These are phyloP conservation scores for Coniochaeta hoffmannii DNA, from an alignment of 2,329 filamentous ascomycete genomes.

Conservation along the genomic window DNA sequence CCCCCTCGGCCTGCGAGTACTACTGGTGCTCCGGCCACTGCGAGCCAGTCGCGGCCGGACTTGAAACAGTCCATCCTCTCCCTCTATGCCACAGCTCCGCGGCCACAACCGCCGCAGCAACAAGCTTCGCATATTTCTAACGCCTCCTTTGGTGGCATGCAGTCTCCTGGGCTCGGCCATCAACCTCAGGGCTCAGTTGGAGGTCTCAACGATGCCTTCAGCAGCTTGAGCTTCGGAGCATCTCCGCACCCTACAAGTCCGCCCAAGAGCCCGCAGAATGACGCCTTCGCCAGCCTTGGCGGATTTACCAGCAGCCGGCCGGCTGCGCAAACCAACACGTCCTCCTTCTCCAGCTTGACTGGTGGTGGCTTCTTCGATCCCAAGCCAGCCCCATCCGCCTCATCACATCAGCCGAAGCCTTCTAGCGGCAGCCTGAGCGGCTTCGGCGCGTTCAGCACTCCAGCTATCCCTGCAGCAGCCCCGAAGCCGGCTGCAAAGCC, in stretches of 20 bases:
- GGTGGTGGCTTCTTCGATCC: slow-evolving; percentile 81
- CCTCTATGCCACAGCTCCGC: slow-evolving; percentile 78
- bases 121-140: slow-evolving; percentile 49
- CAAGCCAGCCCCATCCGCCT: slow-evolving; percentile 49
- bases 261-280: slow-evolving; percentile 27
- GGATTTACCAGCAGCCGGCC: slow-evolving; percentile 23
- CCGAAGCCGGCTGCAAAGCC: slow-evolving; percentile 27
- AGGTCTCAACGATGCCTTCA: slow-evolving; percentile 76
- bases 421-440: slow-evolving; percentile 55
- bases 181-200: slow-evolving; percentile 43
- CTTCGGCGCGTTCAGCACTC: slow-evolving; percentile 53
- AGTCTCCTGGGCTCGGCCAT: slow-evolving; percentile 43
- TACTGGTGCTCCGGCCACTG: slow-evolving; percentile 51
- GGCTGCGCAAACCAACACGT: slow-evolving; percentile 24
- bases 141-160: slow-evolving; percentile 61
- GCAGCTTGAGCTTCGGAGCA: slow-evolving; percentile 38
- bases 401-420: slow-evolving; percentile 40
- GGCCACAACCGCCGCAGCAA: slow-evolving; percentile 55
- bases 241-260: slow-evolving; percentile 15
- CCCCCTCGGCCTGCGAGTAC: slow-evolving; percentile 81
- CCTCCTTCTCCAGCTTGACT: slow-evolving; percentile 46
- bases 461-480: slow-evolving; percentile 24
- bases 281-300: slow-evolving; percentile 26
- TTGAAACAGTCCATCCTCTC: slow-evolving; percentile 97
- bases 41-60: slow-evolving; percentile 73